Evolutionary conservation across 139 green algal species (phyloP), one percentile per base, ranked within the genome.

Genomic region (Choricystis sp.): DNA sequence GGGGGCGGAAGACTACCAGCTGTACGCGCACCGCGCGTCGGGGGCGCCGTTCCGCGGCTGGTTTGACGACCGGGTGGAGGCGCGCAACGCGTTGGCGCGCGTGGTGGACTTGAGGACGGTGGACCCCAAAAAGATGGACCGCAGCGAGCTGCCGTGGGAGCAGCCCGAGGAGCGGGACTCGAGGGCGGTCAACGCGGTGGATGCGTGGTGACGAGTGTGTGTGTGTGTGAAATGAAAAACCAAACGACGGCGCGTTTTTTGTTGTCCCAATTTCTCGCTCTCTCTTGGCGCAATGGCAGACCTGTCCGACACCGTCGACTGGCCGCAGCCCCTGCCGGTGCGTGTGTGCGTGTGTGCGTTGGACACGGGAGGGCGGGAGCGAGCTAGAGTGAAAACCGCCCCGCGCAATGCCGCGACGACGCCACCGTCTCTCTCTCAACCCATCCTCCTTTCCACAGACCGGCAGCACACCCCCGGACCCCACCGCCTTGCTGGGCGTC

Each of bases 21-120:
- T 90, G 69, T 81, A 84, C 40, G 78, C 69, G 31, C 75, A 78
- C 52, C 69, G 68, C 23, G 66, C 73, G 22, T 73, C 60, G 25
- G 40, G 27, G 26, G 24, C 29, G 58, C 26, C 28, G 1, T 48
- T 83, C 28, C 68, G 74, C 57, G 81, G 80, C 49, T 96, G 91
- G 88, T 92, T 96, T 72, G 86, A 94, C 66, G 87, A 94, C 77
- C 62, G 81, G 1, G 75, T 87, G 23, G 91, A 97, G 73, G 81
- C 73, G 14, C 80, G 85, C 40, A 82, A 87, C 60, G 88, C 88
- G 2, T 74, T 96, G n/a, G 49, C 57, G 40, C 86, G 84, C 72
- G 69, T 89, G 59, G 65, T 70, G 26, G 77, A 78, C 57, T 73
- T 86, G 66, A 66, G 83, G 61, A 63, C 84, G 27, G 21, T 64